Evolutionary conservation across 1,284 basidiomycete species (phyloP).

Genomic region (Cryptococcus amylolentus): DNA sequence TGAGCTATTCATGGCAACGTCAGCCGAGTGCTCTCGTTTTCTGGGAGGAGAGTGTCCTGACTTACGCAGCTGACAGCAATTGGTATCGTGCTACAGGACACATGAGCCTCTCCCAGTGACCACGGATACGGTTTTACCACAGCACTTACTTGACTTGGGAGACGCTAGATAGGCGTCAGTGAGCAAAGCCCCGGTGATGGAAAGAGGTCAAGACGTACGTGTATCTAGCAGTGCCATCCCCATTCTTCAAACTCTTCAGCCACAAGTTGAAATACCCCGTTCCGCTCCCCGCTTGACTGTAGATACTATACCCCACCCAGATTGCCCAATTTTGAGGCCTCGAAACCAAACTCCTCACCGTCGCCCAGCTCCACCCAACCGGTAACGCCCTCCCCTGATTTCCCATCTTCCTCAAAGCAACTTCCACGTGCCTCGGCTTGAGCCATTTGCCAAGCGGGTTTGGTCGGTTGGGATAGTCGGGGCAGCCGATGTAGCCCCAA

Average conservation of each 20-base stretch:
- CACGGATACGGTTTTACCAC: too few species aligned
- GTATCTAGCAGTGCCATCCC: slow-evolving; percentile 18
- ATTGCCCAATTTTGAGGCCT: slow-evolving; percentile 16
- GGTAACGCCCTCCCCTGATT: slow-evolving; percentile 14
- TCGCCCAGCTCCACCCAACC: slow-evolving; percentile 9
- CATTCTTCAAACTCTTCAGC: slow-evolving; percentile 25
- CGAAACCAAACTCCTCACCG: slow-evolving; percentile 9
- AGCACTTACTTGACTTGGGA: slow-evolving; percentile 12
- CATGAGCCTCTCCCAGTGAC: neutral
- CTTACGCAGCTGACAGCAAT: slow-evolving; percentile 13
- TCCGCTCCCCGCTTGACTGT: slow-evolving; percentile 8
- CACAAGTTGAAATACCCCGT: slow-evolving; percentile 31
- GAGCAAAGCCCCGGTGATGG: neutral
- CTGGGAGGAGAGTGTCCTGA: neutral
- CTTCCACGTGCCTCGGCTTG: slow-evolving; percentile 15
- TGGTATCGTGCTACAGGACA: slow-evolving; percentile 11
- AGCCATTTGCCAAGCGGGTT: slow-evolving; percentile 24
- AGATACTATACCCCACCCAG: slow-evolving; percentile 3
- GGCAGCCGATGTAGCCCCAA: slow-evolving; percentile 21
- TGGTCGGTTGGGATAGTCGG: slow-evolving; percentile 17
- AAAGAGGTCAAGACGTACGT: neutral
- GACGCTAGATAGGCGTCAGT: slow-evolving; percentile 1
- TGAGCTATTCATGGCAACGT: slow-evolving; percentile 3
- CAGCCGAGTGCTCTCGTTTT: neutral
- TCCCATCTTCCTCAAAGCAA: slow-evolving; percentile 13